These are phyloP conservation scores for Metschnikowia bowlesiae DNA, from an alignment of 805 yeast species.

Conservation along the genomic window DNA sequence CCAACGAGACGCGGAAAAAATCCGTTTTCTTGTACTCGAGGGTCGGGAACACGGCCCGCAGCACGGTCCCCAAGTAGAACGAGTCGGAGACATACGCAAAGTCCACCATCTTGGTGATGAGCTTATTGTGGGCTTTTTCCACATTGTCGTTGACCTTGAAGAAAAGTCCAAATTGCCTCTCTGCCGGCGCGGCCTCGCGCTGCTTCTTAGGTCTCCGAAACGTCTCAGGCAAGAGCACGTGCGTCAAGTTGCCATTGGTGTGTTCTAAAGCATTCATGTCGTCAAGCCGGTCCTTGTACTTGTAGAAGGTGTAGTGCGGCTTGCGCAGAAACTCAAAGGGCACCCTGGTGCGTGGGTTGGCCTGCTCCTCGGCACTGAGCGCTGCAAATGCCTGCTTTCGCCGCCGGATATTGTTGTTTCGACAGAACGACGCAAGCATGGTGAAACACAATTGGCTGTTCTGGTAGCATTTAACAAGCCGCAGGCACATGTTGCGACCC, in stretches of 20 bases:
- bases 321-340: slow-evolving; percentile 21
- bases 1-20: slow-evolving; percentile 37
- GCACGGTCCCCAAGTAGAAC: slow-evolving; percentile 26
- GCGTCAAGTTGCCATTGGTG: slow-evolving; percentile 26
- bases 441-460: slow-evolving; percentile 19
- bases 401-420: slow-evolving; percentile 16
- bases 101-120: slow-evolving; percentile 17
- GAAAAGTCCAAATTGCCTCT: slow-evolving; percentile 27
- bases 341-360: slow-evolving; percentile 13
- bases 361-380: slow-evolving; percentile 12
- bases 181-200: slow-evolving; percentile 16
- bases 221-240: slow-evolving; percentile 25
- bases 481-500: slow-evolving; percentile 23
- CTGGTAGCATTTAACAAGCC: slow-evolving; percentile 23
- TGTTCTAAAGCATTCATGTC: slow-evolving; percentile 19
- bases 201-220: slow-evolving; percentile 5
- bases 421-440: slow-evolving; percentile 21
- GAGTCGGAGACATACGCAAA: slow-evolving; percentile 30
- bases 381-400: slow-evolving; percentile 9
- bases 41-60: slow-evolving; percentile 19
- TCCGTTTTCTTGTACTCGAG: slow-evolving; percentile 11
- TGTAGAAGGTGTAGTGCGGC: slow-evolving; percentile 20
- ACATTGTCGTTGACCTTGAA: slow-evolving; percentile 27
- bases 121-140: slow-evolving; percentile 18
- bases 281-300: slow-evolving; percentile 14